A percentile compares a stretch with the other conserved stretches of the same genome.
phyloP scores from a whole-genome alignment of 192 early-diverging fungal genomes.

The Linnemannia elongata region DNA sequence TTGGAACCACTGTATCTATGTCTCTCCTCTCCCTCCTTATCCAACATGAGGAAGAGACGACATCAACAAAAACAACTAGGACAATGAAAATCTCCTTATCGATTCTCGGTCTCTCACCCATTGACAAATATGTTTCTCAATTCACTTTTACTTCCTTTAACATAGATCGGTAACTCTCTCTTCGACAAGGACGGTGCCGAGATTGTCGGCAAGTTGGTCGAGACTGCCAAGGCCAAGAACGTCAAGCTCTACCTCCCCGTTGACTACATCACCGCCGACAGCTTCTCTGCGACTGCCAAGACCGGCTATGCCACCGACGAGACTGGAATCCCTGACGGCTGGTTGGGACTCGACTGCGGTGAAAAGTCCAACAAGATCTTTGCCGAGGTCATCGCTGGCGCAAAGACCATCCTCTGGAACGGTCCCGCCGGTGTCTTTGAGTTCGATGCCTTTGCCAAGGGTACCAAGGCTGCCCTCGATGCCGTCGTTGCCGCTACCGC shows the following conservation, averaged over 20 bases:
- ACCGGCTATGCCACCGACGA: conserved; percentile 89
- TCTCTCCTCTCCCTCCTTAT: no score
- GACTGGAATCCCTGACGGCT: conserved; percentile 89
- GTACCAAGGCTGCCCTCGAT: conserved; percentile 88
- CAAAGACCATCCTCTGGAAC: conserved; percentile 99
- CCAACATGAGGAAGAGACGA: background rate
- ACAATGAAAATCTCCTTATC: background rate
- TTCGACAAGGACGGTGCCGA: conserved; percentile 91
- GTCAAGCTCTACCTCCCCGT: conserved; percentile 92
- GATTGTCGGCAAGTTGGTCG: conserved; percentile 85
- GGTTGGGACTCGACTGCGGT: conserved; percentile 95
- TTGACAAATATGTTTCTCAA: background rate
- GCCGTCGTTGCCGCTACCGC: conserved; percentile 88
- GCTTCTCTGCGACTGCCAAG: conserved; percentile 87
- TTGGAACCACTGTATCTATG: background rate
- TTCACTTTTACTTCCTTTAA: background rate
- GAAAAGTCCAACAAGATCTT: conserved; percentile 83
- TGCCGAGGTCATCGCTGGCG: conserved; percentile 69
- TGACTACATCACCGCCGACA: conserved; percentile 92
- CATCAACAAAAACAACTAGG: background rate
- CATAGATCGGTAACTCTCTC: conserved; percentile 90
- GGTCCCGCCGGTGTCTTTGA: conserved; percentile 99
- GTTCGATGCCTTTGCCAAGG: conserved; percentile 91
- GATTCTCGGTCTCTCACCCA: background rate
- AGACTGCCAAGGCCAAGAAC: conserved; percentile 91